Base-by-base conservation (phyloP, 306 rosid genomes). In the Dryas octopetala region DNA sequence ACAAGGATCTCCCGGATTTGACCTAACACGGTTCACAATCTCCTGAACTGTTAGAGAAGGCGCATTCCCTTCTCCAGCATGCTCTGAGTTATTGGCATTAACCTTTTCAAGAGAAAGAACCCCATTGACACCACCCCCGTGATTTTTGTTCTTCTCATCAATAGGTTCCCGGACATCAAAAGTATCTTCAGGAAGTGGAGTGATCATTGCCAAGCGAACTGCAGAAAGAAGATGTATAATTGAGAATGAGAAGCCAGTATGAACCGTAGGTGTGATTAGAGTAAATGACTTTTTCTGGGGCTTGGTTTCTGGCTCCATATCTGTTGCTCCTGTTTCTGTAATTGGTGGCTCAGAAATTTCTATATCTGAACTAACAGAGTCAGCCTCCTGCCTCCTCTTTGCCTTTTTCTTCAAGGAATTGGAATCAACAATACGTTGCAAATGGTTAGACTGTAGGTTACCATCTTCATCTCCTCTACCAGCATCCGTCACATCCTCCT, bases 161-260 rank as follows among this genome's bases (percentile, higher is more conserved):
- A 66, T 54, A 68, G 85, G 86, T 55, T 83, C 88, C 50, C 85
- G 88, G 63, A 68, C 82, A 53, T 79, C 93, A 79, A 88, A 72
- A 81, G 81, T 80, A 73, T 86, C 97, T 79, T 88, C 96, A 16
- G 88, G 79, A 82, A 76, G 85, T 61, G 89, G 90, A 71, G 85
- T 87, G 62, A 89, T 85, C 98, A 92, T 86, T 77, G 99, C 97
- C 82, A 83, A 75, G 75, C 99, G 98, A 62, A 92, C 97, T 65
- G 99, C 99, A 43, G 99, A 88, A 71, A 96, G 98, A 81, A 96
- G 98, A 78, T 91, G 98, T 67, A 96, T 80, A 75, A 92, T 79
- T 46, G 99, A 96, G 84, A 96, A 96, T 55, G 99, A 92, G 86
- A 96, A 96, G 50, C 96, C 98, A 59, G 96, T 85, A 78, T 85